Base-by-base conservation (phyloP, 1,284 basidiomycete species). In the Naganishia liquefaciens region DNA sequence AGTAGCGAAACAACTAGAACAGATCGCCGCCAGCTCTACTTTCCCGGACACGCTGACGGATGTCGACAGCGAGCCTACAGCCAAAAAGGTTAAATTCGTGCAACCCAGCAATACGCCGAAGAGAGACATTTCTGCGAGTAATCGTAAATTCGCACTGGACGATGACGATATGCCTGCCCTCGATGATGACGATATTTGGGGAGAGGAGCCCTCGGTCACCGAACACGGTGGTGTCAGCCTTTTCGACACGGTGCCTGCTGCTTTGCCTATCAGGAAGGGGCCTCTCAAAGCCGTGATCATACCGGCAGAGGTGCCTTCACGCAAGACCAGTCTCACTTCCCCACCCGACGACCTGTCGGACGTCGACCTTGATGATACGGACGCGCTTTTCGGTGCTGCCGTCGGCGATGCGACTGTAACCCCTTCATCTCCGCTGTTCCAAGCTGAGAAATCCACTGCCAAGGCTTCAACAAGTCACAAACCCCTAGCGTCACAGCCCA, bases 111-210 rank as follows among this genome's bases (percentile, higher is more conserved):
- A 6, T 1, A 57, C 28, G 9, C 27, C 9, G 40, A 57, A 23
- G 10, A 54, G 46, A 15, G 44, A 15, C 44, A 23, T 11, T 28
- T 37, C 15, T 3, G 37, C 33, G 27, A 40, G 54, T 30, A 23
- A 42, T 5, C 51, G 43, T 28, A 21, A n/a, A 17, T 23, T 39
- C 17, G 28, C 28, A 13, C 25, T 64, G 25, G 63, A 58, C 15
- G 55, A 47, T 19, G 64, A 54, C 0, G 49, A 60, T 40, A 40
- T 64, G 9, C 39, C 40, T 2, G 43, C 40, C 2, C 23, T 65
- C 19, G 64, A 65, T 13, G 64, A 65, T 42, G 64, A 65, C 27
- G 64, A 65, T 54, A 51, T 65, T 10, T 65, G 62, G 62, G 62
- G 62, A 19, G 13, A 33, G 17, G 46, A 21, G 11, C 44, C 44